Evolutionary conservation across 169 alveolate genomes (phyloP).

Genomic region (Plasmodium billcollinsi): DNA sequence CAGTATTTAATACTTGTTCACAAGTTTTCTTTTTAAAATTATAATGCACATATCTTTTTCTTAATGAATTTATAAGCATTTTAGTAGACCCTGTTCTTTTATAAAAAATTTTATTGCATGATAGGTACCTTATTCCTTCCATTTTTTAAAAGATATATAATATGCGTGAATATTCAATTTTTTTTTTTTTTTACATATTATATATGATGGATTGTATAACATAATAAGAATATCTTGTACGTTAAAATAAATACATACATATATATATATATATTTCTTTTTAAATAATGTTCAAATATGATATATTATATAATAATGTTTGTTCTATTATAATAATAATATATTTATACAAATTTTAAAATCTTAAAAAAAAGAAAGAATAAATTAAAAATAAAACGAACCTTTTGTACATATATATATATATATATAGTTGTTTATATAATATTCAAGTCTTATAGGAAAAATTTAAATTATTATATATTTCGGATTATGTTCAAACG

Average conservation of each 20-base stretch:
- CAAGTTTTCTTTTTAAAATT: not conserved
- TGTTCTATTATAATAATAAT: too few relatives aligned
- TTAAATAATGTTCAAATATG: not conserved
- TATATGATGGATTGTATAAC: too few relatives aligned
- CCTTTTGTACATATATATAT: too few relatives aligned
- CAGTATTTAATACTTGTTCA: conserved; percentile 22
- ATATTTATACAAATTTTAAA: too few relatives aligned
- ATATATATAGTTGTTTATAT: too few relatives aligned
- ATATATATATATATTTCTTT: not conserved
- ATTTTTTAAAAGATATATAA: conserved; percentile 5
- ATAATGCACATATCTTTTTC: conserved; percentile 17
- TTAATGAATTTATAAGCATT: not conserved
- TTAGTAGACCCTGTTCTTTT: conserved; percentile 1
- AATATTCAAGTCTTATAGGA: too few relatives aligned
- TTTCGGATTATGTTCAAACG: too few relatives aligned
- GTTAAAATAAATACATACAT: not conserved
- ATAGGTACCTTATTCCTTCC: conserved; percentile 10
- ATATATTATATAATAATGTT: too few relatives aligned
- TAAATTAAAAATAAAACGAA: too few relatives aligned
- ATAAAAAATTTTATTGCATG: not conserved
- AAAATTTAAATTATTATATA: too few relatives aligned
- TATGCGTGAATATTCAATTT: not conserved
- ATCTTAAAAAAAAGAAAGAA: too few relatives aligned
- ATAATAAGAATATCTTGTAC: not conserved
- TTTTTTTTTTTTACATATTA: not conserved